Evolutionary conservation across 2,329 filamentous ascomycete genomes (phyloP).

Genomic region (Huntiella bhutanensis): DNA sequence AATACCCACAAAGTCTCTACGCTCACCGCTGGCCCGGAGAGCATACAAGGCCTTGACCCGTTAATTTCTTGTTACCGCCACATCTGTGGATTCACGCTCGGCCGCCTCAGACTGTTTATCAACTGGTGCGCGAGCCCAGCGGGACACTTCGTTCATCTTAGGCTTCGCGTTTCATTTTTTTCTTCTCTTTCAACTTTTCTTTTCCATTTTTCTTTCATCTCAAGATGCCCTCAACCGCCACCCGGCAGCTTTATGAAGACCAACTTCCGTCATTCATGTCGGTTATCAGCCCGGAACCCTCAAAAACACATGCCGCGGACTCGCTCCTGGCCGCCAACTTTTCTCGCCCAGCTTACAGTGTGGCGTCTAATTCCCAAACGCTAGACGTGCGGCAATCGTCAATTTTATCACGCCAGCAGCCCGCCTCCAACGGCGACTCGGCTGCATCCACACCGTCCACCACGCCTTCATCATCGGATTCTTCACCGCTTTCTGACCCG

Average conservation of each 20-base stretch:
- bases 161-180: not conserved
- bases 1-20: no score
- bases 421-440: conserved; percentile 33
- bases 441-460: conserved; percentile 91
- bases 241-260: conserved; percentile 44
- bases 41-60: not conserved
- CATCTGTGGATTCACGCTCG: not conserved
- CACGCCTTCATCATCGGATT: conserved; percentile 81
- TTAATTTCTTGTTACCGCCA: not conserved
- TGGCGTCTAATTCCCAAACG: no score
- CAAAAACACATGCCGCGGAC: not conserved
- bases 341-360: conserved; percentile 17
- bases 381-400: conserved; percentile 43
- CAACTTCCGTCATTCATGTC: conserved; percentile 62
- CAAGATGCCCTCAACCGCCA: conserved; percentile 43
- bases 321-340: conserved; percentile 40
- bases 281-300: conserved; percentile 44
- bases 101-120: not conserved
- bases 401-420: conserved; percentile 32
- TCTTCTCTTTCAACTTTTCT: not conserved
- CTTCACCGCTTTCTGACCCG: conserved; percentile 71
- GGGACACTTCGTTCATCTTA: no score
- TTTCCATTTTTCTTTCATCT: not conserved
- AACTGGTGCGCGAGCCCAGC: no score
- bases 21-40: not conserved